These are phyloP conservation scores for Metschnikowia lochheadii DNA, from an alignment of 805 yeast genomes.

Conservation along the genomic window DNA sequence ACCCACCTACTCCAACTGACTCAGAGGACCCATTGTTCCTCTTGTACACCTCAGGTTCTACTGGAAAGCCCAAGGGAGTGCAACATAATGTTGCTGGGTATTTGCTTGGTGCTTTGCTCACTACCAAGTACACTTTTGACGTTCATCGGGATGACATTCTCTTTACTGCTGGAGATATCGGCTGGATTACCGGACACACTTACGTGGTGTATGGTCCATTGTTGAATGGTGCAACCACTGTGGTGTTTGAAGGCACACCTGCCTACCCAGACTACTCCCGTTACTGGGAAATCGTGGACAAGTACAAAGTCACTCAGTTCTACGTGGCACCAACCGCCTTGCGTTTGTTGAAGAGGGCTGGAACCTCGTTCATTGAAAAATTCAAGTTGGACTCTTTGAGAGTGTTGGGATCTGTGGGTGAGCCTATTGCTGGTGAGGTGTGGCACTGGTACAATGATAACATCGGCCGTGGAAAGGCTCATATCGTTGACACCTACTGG, in stretches of 20 bases:
- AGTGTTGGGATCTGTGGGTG: slow-evolving; percentile 96
- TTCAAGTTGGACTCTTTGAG: slow-evolving; percentile 84
- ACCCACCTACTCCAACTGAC: slow-evolving; percentile 81
- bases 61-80: slow-evolving; percentile 98
- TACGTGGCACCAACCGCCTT: slow-evolving; percentile 98
- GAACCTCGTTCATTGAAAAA: slow-evolving; percentile 74
- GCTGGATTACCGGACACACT: slow-evolving; percentile 99
- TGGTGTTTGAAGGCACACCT: slow-evolving; percentile 96
- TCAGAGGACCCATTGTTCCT: slow-evolving; percentile 94
- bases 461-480: slow-evolving; percentile 86
- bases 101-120: slow-evolving; percentile 84
- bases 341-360: slow-evolving; percentile 84
- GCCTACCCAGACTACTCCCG: slow-evolving; percentile 94
- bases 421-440: slow-evolving; percentile 95
- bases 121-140: slow-evolving; percentile 91
- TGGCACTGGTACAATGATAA: slow-evolving; percentile 98
- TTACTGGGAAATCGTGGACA: slow-evolving; percentile 94
- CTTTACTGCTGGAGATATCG: slow-evolving; percentile 97
- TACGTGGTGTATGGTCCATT: slow-evolving; percentile 95
- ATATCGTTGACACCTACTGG: slow-evolving; percentile 96
- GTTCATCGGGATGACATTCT: slow-evolving; percentile 82
- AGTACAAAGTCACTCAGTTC: slow-evolving; percentile 89
- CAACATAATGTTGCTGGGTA: slow-evolving; percentile 95
- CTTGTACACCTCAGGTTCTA: slow-evolving; percentile 96
- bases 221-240: slow-evolving; percentile 78